Base-by-base conservation (phyloP, 108 stramenopile species). In the Pseudonitzschia multistriata region DNA sequence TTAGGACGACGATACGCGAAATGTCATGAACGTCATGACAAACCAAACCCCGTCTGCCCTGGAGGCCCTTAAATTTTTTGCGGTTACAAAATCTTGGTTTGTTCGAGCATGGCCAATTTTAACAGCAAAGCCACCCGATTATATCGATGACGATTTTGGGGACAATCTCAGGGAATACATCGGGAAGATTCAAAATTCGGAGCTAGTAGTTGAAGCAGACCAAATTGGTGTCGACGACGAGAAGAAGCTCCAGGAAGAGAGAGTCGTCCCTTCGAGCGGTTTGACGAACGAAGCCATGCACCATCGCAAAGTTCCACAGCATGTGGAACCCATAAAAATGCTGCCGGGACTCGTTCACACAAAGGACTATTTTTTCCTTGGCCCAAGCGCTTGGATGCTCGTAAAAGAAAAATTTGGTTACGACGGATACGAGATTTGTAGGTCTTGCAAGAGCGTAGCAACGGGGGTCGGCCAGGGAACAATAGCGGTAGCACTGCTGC, bases 1-100 rank as follows among this genome's bases (percentile, higher is more conserved):
- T 17, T 47, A 83, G 82, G 82, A 83, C 45, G 82, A 75, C 11
- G 82, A 83, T 66, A 79, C 74, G 14, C 74, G 74, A 13, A 67
- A 65, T 4, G 75, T 72, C 3, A 55, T 83, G 72, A 83, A 79
- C 60, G 82, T 72, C 39, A 75, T 79, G 78, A 64, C 79, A 0
- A 61, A 47, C 36, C 62, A 48, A 24, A 67, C 62, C 14, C 22
- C 35, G 27, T 10, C 15, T 7, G 39, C 37, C 22, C 24, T 65
- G 29, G 56, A 73, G 5, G 15, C 27, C 2, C 49, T 85, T 11
- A 66, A 72, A 37, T 85, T 77, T 50, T 85, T 80, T 45, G 40
- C 77, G 21, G 70, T 85, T 31, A 76, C 81, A 10, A 56, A 57
- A 21, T 40, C 73, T 6, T 85, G 85, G 85, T 68, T 85, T 53